phyloP scores from a whole-genome alignment of 352 stramenopile genomes.

The Globisporangium mamillatum region DNA sequence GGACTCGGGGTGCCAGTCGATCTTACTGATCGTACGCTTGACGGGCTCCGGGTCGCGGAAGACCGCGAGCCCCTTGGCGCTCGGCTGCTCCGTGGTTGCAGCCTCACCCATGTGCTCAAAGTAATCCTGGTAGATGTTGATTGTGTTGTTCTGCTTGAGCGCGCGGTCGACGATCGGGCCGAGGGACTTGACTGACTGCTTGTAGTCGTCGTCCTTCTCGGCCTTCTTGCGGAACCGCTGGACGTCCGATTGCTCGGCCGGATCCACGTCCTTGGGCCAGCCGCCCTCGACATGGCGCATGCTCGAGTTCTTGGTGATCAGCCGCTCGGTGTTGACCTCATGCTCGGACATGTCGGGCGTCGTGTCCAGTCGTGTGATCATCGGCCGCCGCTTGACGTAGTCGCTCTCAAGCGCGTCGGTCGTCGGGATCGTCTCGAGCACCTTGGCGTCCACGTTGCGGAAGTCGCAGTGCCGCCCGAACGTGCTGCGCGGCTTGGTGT shows the following conservation, averaged over 20 bases:
- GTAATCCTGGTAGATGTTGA: slow-evolving; percentile 98
- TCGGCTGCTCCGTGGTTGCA: slow-evolving; percentile 93
- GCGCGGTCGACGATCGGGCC: slow-evolving; percentile 90
- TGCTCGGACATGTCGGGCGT: slow-evolving; percentile 91
- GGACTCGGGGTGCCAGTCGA: slow-evolving; percentile 97
- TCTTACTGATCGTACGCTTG: slow-evolving; percentile 93
- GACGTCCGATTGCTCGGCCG: slow-evolving; percentile 95
- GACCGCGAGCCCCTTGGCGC: slow-evolving; percentile 94
- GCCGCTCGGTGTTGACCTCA: slow-evolving; percentile 92
- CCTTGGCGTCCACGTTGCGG: slow-evolving; percentile 82
- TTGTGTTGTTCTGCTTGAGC: slow-evolving; percentile 98
- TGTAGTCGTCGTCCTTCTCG: slow-evolving; percentile 97
- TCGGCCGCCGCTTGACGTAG: slow-evolving; percentile 88
- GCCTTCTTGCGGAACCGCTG: slow-evolving; percentile 96
- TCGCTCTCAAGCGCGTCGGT: slow-evolving; percentile 87
- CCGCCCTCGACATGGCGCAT: slow-evolving; percentile 96
- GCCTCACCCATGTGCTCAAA: slow-evolving; percentile 90
- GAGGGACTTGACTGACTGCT: slow-evolving; percentile 91
- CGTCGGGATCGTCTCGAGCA: slow-evolving; percentile 88
- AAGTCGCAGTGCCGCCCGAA: slow-evolving; percentile 94
- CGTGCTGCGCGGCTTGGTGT: slow-evolving; percentile 89
- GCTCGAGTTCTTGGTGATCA: slow-evolving; percentile 91
- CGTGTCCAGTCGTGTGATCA: slow-evolving; percentile 86
- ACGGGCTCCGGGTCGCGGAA: slow-evolving; percentile 95
- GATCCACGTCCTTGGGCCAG: slow-evolving; percentile 97